phyloP scores from a whole-genome alignment of 768 basidiomycete species.

The Tylopilus subfusipes region DNA sequence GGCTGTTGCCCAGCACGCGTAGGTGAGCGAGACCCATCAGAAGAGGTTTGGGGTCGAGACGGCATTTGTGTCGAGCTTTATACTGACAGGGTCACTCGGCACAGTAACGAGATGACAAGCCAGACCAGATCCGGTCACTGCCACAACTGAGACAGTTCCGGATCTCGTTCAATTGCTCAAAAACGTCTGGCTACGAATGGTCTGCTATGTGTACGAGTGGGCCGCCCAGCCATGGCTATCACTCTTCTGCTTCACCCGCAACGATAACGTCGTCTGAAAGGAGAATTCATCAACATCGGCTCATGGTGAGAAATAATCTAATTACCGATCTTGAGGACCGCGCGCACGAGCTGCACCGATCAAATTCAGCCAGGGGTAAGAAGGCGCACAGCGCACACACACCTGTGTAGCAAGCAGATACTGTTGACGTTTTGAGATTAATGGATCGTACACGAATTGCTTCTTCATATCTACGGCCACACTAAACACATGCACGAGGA shows the following conservation, averaged over 20 bases:
- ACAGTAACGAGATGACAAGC: no score
- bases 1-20: conserved; percentile 33
- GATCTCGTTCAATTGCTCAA: neutral
- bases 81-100: no score
- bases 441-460: conserved; percentile 94
- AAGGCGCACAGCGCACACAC: conserved; percentile 14
- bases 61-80: neutral
- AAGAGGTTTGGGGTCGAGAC: no score
- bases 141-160: no score
- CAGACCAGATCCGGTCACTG: no score
- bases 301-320: conserved; percentile 5
- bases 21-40: conserved; percentile 23
- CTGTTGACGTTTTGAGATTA: conserved; percentile 97
- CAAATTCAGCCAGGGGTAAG: conserved; percentile 1
- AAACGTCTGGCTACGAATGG: no score
- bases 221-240: conserved; percentile 20
- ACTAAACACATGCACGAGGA: neutral
- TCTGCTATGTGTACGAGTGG: conserved; percentile 17
- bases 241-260: conserved; percentile 67
- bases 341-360: conserved; percentile 63
- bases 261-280: conserved; percentile 72
- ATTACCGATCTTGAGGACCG: conserved; percentile 84
- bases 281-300: conserved; percentile 2
- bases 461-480: conserved; percentile 82
- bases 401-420: conserved; percentile 96